Evolutionary conservation across 2,329 filamentous ascomycete species (phyloP), one percentile per base, ranked within the genome.

Genomic region (Sarocladiaceae sp.): DNA sequence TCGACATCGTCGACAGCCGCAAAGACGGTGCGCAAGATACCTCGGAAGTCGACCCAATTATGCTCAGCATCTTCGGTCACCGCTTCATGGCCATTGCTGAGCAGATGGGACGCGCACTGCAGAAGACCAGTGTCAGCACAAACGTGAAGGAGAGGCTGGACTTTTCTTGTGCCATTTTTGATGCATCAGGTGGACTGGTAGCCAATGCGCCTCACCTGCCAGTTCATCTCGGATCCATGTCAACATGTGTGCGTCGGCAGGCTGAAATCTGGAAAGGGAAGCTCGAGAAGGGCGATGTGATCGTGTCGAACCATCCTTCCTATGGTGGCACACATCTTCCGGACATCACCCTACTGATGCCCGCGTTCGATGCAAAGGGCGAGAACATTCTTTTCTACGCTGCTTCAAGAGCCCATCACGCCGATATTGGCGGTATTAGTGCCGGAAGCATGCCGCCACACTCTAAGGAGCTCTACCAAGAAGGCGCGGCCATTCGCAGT

Each of bases 31-130:
- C 44, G 4, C 49, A 50, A 31, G 51, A 48, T 18, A 35, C 36
- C n/a, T 47, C 42, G 17, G 54, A 54, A 29, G 53, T 54, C 3
- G 86, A 92, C 61, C 88, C 88, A 0, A 89, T 93, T 59, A 79
- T 90, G 71, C 76, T 93, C 3, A 88, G 83, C 58, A 88, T 93
- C 52, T 92, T 93, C 60, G 87, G 86, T 0, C 87, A 92, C 64
- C 79, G 88, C 6, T 93, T 93, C 70, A 92, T 93, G 88, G 85
- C 86, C 2, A 90, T 92, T 58, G 88, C 88, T 1, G 88, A 93
- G 64, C 88, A 92, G 61, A 92, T 92, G 88, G 88, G 88, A 1
- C 77, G 87, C 44, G 85, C 86, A 11, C 67, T 93, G 23, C 88
- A 93, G 62, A 92, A 92, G 71, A 91, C 87, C 0, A 87, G 84